Evolutionary conservation across 768 basidiomycete genomes (phyloP), one percentile per base, ranked within the genome.

Genomic region (Glaciozyma martinii): DNA sequence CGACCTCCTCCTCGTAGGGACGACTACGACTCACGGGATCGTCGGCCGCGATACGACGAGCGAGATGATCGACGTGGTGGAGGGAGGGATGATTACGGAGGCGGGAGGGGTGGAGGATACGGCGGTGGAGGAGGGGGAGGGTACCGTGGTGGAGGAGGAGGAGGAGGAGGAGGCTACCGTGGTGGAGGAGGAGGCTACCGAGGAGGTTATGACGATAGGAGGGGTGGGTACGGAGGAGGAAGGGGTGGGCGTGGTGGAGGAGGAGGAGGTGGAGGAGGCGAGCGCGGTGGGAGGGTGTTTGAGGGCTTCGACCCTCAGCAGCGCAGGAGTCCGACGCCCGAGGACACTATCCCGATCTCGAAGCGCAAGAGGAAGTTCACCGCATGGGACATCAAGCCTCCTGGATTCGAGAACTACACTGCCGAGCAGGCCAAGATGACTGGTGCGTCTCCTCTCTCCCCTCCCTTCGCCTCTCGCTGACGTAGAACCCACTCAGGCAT

Each of bases 391-490:
- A 87, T 95, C 27, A 88, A 91, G 76, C 90, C 93, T 23, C 88
- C 89, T 5, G 92, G 92, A 6, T 98, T 95, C 70, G 94, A 98
- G 74, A 88, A 89, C 71, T 90, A 95, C 72, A 87, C 86, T 7
- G 91, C 94, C 21, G 82, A 91, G 81, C 92, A 97, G 76, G 95
- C 95, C n/a, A 99, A 99, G 77, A 88, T 91, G 79, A 97, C 93
- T 50, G 95, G 94, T 90, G 70, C 58, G 80, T 71, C 33, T 56
- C 21, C 16, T n/a, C 37, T 13, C 12, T 13, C 23, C 16, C 42
- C 44, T 43, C 49, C n/a, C 29, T 44, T 16, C 33, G 49, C 32
- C 49, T 37, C 32, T 25, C 16, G 21, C 9, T 8, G 16, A 40
- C 10, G 18, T 23, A 5, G 43, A 5, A 32, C 7, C 25, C 8